phyloP scores from a whole-genome alignment of 371 early-diverging fungal genomes.

The Mucor saturninus region DNA sequence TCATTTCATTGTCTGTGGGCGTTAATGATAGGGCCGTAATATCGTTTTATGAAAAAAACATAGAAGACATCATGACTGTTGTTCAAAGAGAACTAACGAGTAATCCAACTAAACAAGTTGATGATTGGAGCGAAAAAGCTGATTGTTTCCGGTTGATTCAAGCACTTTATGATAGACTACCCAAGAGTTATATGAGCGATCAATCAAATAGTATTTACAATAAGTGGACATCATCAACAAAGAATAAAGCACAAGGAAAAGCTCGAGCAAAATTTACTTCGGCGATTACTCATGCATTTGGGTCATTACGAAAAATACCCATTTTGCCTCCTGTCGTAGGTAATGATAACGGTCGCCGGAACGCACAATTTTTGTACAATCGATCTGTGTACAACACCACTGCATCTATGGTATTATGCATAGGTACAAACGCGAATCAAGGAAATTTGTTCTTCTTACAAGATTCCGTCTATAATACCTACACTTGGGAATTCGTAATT shows the following conservation, averaged over 20 bases:
- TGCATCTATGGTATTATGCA: slow-evolving; percentile 59
- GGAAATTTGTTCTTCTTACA: slow-evolving; percentile 40
- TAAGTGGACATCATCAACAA: neutral
- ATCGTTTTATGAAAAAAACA: slow-evolving; percentile 54
- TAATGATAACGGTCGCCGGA: neutral
- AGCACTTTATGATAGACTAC: slow-evolving; percentile 18
- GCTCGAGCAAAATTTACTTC: neutral
- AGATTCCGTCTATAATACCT: slow-evolving; percentile 38
- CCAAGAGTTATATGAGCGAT: neutral
- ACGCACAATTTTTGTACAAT: slow-evolving; percentile 37
- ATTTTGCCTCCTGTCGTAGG: neutral
- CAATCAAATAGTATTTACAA: neutral
- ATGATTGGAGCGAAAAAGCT: slow-evolving; percentile 24
- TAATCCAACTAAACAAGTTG: neutral
- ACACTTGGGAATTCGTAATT: slow-evolving; percentile 61
- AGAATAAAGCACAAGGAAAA: neutral
- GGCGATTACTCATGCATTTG: neutral
- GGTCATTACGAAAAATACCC: neutral
- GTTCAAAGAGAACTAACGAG: slow-evolving; percentile 14
- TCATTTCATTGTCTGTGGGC: slow-evolving; percentile 52
- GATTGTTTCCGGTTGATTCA: slow-evolving; percentile 54
- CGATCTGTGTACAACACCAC: slow-evolving; percentile 68
- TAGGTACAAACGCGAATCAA: slow-evolving; percentile 35
- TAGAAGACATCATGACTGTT: slow-evolving; percentile 53
- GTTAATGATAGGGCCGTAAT: slow-evolving; percentile 45